phyloP scores from a whole-genome alignment of 768 basidiomycete genomes.

The Amanita muscaria region DNA sequence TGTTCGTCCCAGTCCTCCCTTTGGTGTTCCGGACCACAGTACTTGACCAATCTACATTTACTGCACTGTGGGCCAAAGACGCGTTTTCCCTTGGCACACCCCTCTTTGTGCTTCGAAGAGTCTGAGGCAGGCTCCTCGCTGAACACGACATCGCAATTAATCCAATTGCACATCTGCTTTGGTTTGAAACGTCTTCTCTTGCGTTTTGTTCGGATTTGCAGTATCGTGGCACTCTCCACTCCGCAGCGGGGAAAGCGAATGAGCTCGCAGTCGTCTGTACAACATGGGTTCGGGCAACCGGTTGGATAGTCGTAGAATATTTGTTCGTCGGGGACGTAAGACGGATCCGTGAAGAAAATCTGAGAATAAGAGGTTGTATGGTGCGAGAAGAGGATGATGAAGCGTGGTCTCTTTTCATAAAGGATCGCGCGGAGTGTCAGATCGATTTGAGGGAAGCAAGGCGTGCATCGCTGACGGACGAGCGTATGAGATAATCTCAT shows the following conservation, averaged over 20 bases:
- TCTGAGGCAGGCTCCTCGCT: constrained; percentile 32
- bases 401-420: constrained; percentile 67
- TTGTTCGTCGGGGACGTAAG: constrained; percentile 62
- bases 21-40: constrained; percentile 70
- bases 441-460: constrained; percentile 79
- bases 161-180: constrained; percentile 77
- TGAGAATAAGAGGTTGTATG: constrained; percentile 77
- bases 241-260: constrained; percentile 69
- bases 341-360: constrained; percentile 67
- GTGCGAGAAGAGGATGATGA: constrained; percentile 71
- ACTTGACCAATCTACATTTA: constrained; percentile 71
- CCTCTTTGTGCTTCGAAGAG: constrained; percentile 34
- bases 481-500: constrained; percentile 63
- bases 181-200: constrained; percentile 41
- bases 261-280: constrained; percentile 77
- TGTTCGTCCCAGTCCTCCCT: constrained; percentile 75
- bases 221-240: constrained; percentile 48
- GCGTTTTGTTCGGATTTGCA: constrained; percentile 53
- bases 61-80: constrained; percentile 55
- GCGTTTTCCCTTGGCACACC: constrained; percentile 22
- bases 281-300: constrained; percentile 72
- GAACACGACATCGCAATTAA: constrained; percentile 61
- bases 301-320: constrained; percentile 74
- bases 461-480: constrained; percentile 59
- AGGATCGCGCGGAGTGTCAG: constrained; percentile 68